These are phyloP conservation scores for Cyberlindnera mrakii DNA, from an alignment of 805 yeast species.

Conservation along the genomic window DNA sequence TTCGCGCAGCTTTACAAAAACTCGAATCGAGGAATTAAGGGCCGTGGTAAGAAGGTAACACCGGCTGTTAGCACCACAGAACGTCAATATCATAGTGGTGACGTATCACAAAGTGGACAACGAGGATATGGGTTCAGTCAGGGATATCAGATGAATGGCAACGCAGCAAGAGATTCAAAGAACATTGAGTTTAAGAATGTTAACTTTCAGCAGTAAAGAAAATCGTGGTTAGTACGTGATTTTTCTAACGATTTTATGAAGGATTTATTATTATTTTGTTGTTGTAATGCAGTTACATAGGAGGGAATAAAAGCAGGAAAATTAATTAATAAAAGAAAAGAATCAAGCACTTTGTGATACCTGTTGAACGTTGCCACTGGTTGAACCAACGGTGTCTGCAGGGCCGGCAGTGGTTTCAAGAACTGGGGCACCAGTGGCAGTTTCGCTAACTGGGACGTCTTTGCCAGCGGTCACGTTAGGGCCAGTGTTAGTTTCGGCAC, in stretches of 20 bases:
- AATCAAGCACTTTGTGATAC: too few relatives aligned
- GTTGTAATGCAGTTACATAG: too few relatives aligned
- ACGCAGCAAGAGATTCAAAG: conserved; percentile 1
- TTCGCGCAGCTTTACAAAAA: conserved; percentile 81
- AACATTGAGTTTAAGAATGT: conserved; percentile 23
- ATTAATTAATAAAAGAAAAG: too few relatives aligned
- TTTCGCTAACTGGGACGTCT: too few relatives aligned
- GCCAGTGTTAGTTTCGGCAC: not conserved
- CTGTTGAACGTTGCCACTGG: too few relatives aligned
- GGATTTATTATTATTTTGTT: too few relatives aligned
- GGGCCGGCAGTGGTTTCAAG: too few relatives aligned
- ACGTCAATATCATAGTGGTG: not conserved
- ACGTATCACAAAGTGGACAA: not conserved
- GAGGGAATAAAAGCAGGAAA: too few relatives aligned
- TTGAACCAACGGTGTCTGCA: too few relatives aligned
- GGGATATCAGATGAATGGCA: not conserved
- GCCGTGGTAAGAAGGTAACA: conserved; percentile 61
- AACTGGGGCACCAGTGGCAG: too few relatives aligned
- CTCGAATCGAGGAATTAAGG: conserved; percentile 85
- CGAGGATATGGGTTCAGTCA: not conserved
- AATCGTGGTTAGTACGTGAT: too few relatives aligned
- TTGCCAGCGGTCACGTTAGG: not conserved
- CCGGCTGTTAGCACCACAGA: not conserved
- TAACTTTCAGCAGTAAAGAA: conserved; percentile 14
- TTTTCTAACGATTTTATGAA: too few relatives aligned